These are phyloP conservation scores for Sugiyamaella chiloensis DNA, from an alignment of 805 yeast genomes.

Conservation along the genomic window DNA sequence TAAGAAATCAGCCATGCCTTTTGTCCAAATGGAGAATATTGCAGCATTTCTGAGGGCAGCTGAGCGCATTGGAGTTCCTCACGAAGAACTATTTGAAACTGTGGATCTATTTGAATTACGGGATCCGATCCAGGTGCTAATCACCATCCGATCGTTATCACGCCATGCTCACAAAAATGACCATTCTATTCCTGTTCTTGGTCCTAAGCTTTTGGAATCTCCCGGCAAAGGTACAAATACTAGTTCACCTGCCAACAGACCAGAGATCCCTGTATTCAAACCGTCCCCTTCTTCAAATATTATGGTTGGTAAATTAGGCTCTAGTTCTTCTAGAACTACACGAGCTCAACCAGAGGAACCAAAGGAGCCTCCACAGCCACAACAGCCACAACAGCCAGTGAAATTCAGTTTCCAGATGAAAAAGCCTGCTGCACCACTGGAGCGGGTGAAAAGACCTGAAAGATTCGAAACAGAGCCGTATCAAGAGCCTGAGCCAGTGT, in stretches of 20 bases:
- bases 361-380: too few species aligned
- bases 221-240: constrained; percentile 34
- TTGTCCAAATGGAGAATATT: constrained; percentile 80
- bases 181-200: constrained; percentile 50
- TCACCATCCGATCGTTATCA: constrained; percentile 69
- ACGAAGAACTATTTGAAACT: constrained; percentile 79
- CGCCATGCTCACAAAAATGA: constrained; percentile 59
- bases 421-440: too few species aligned
- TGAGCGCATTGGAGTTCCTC: constrained; percentile 64
- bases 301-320: too few species aligned
- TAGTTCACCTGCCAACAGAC: constrained; percentile 45
- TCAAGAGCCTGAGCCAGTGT: too few species aligned
- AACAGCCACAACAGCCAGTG: too few species aligned
- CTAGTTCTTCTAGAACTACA: too few species aligned
- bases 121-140: constrained; percentile 78
- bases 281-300: too few species aligned
- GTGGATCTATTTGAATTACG: constrained; percentile 66
- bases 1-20: constrained; percentile 69
- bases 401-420: too few species aligned
- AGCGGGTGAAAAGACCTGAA: too few species aligned
- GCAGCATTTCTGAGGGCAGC: constrained; percentile 65
- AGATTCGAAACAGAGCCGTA: too few species aligned
- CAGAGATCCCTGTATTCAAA: constrained; percentile 37
- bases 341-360: too few species aligned
- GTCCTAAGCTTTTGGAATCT: constrained; percentile 53